Percentiles rank a stretch among this genome's conserved stretches.
phyloP scores from a whole-genome alignment of 257 asterid species.

The Anisodus acutangulus region DNA sequence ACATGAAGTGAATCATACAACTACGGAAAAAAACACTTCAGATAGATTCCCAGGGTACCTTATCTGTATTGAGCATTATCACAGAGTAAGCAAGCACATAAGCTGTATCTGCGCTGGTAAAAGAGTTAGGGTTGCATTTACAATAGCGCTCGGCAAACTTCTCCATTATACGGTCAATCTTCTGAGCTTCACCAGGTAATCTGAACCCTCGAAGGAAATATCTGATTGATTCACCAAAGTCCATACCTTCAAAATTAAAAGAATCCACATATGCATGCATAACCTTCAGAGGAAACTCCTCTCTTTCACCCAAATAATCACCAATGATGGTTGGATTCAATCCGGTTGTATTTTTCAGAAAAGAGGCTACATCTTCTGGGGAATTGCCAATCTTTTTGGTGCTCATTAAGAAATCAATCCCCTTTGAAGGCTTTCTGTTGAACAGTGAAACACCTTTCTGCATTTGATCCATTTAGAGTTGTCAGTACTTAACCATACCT shows the following conservation, averaged over 20 bases:
- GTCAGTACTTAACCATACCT: conserved; percentile 34
- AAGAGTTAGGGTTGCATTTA: conserved; percentile 89
- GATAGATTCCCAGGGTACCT: conserved; percentile 58
- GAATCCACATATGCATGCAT: conserved; percentile 99
- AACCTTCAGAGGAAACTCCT: conserved; percentile 89
- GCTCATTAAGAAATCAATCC: conserved; percentile 84
- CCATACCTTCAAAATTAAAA: conserved; percentile 85
- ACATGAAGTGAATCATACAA: conserved; percentile 22
- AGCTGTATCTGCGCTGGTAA: conserved; percentile 97
- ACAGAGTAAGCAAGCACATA: conserved; percentile 98
- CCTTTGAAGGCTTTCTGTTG: conserved; percentile 96
- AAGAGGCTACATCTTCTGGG: conserved; percentile 89
- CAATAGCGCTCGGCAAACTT: conserved; percentile 98
- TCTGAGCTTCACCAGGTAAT: conserved; percentile 98
- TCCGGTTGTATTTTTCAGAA: conserved; percentile 86
- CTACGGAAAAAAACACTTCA: neutral
- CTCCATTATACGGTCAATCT: conserved; percentile 98
- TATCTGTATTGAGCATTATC: conserved; percentile 98
- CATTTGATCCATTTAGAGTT: conserved; percentile 46
- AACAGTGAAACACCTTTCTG: conserved; percentile 96
- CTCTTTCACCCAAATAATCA: conserved; percentile 97
- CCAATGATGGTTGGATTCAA: conserved; percentile 90
- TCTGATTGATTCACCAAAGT: conserved; percentile 94
- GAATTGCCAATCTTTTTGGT: conserved; percentile 78
- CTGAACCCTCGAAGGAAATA: conserved; percentile 94